phyloP scores from a whole-genome alignment of 345 rosid genomes.

The Noccaea bulbosa region DNA sequence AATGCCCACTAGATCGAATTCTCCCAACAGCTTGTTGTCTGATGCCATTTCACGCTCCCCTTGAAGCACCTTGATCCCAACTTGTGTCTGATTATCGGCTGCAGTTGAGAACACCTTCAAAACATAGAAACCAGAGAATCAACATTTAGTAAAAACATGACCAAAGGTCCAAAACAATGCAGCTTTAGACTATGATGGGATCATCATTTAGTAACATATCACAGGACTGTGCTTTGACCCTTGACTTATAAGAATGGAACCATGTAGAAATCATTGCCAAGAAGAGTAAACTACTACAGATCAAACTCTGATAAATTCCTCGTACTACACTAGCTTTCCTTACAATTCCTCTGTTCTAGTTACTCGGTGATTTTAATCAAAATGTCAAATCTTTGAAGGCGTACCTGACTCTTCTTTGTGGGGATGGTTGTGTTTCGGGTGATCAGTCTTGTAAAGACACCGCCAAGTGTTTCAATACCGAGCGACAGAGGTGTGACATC shows the following conservation, averaged over 20 bases:
- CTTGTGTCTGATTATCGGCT: conserved; percentile 87
- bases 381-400: not conserved
- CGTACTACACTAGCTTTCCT: not conserved
- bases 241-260: not conserved
- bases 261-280: not conserved
- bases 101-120: conserved; percentile 86
- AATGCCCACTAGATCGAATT: conserved; percentile 82
- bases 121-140: not conserved
- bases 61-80: conserved; percentile 85
- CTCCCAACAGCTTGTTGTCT: conserved; percentile 83
- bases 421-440: conserved; percentile 86
- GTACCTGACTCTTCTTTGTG: conserved; percentile 86
- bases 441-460: conserved; percentile 73
- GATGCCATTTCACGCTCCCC: conserved; percentile 94
- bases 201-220: not conserved
- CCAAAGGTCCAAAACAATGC: conserved; percentile 6
- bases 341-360: not conserved
- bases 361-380: not conserved
- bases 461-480: conserved; percentile 92
- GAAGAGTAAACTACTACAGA: conserved; percentile 6
- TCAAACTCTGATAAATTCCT: not conserved
- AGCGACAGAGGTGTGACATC: conserved; percentile 92
- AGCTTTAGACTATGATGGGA: not conserved
- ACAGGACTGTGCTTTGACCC: not conserved
- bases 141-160: conserved; percentile 2